Evolutionary conservation across 768 basidiomycete genomes (phyloP).

Genomic region (Neoboletus brunneissimus): DNA sequence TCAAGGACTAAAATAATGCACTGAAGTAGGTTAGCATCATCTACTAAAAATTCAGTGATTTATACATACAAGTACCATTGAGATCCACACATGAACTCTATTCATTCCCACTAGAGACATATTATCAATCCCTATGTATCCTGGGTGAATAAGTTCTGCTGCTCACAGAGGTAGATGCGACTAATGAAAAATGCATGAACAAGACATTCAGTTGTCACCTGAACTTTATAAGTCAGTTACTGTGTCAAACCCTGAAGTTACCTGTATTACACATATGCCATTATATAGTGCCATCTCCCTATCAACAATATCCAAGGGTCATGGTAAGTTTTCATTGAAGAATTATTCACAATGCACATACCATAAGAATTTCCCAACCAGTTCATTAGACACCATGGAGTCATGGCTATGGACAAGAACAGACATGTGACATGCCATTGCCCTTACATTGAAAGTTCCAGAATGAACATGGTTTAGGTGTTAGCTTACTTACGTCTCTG

Average conservation of each 20-base stretch:
- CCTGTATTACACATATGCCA: slow-evolving; percentile 16
- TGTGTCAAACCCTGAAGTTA: background rate
- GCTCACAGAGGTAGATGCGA: slow-evolving; percentile 25
- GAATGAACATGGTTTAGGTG: background rate
- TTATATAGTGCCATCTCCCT: slow-evolving; percentile 13
- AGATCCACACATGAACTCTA: background rate
- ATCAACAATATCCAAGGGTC: background rate
- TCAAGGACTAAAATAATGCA: slow-evolving; percentile 17
- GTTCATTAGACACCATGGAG: background rate
- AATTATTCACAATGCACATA: slow-evolving; percentile 5
- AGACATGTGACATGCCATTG: slow-evolving; percentile 7
- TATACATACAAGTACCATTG: slow-evolving; percentile 18
- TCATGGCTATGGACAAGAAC: background rate
- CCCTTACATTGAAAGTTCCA: slow-evolving; percentile 5
- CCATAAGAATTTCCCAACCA: background rate
- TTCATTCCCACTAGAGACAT: slow-evolving; percentile 10
- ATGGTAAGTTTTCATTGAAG: background rate
- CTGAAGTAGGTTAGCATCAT: slow-evolving; percentile 7
- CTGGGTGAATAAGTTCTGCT: background rate
- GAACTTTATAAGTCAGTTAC: slow-evolving; percentile 2
- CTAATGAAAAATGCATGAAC: slow-evolving; percentile 25
- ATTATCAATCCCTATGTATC: background rate
- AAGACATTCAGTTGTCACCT: slow-evolving; percentile 21
- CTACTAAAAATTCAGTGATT: background rate
- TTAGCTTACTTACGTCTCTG: slow-evolving; percentile 9